These are phyloP conservation scores for Exophiala phaeomuriformis DNA, from an alignment of 2,329 filamentous ascomycete genomes.

Conservation along the genomic window DNA sequence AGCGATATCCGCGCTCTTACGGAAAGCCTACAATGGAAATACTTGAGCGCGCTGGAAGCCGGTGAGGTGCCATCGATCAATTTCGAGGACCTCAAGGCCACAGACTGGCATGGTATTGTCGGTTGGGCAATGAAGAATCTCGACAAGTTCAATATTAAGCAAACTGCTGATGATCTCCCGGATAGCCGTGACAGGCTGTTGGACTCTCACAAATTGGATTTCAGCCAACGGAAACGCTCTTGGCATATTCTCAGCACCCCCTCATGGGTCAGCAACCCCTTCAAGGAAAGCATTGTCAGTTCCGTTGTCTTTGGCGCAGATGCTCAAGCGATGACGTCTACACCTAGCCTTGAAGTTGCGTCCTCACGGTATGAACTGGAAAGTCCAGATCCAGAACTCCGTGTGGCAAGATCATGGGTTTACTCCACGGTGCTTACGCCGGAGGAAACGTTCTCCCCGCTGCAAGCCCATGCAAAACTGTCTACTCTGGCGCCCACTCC, in stretches of 20 bases:
- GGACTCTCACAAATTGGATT: constrained; percentile 36
- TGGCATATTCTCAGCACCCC: constrained; percentile 35
- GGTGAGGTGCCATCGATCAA: constrained; percentile 40
- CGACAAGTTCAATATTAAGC: constrained; percentile 34
- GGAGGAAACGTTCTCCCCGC: constrained; percentile 36
- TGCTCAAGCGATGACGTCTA: constrained; percentile 12
- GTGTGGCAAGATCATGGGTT: constrained; percentile 41
- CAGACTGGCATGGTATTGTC: constrained; percentile 42
- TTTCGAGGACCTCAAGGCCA: constrained; percentile 37
- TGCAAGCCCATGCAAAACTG: constrained; percentile 32
- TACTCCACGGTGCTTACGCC: constrained; percentile 42
- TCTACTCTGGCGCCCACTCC: constrained; percentile 16
- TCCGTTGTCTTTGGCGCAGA: constrained; percentile 32
- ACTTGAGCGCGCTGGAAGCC: constrained; percentile 40
- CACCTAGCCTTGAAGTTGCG: constrained; percentile 1
- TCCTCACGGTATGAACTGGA: constrained; percentile 4
- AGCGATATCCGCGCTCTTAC: constrained; percentile 40
- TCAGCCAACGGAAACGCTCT: constrained; percentile 30
- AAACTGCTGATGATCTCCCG: constrained; percentile 37
- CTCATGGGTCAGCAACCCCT: constrained; percentile 30
- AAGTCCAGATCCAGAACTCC: constrained; percentile 7
- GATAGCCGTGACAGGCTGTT: constrained; percentile 37
- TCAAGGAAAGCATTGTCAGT: constrained; percentile 33
- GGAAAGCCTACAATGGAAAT: constrained; percentile 41
- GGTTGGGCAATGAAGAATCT: constrained; percentile 41